Conservation (phyloP, 305 asterid species). For the Rubia balearica region DNA sequence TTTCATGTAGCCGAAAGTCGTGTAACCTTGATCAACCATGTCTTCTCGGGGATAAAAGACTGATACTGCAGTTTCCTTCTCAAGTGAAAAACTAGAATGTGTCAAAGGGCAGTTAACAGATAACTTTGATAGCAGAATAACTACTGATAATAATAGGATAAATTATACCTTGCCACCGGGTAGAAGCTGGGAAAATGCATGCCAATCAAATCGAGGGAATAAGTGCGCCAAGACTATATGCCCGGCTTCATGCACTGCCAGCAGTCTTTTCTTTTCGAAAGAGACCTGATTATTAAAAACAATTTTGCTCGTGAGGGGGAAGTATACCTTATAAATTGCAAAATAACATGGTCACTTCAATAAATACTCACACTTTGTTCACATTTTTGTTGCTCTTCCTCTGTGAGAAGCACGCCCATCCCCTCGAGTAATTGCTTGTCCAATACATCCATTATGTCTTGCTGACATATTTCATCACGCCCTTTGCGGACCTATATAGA, state of each 20-base stretch:
- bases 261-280: constrained; percentile 62
- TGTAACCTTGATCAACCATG: constrained; percentile 79
- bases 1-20: constrained; percentile 91
- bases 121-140: constrained; percentile 8
- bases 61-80: constrained; percentile 95
- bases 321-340: constrained; percentile 8
- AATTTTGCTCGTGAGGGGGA: constrained; percentile 6
- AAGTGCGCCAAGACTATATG: constrained; percentile 94
- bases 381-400: constrained; percentile 94
- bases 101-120: constrained; percentile 16
- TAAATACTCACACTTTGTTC: constrained; percentile 68
- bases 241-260: constrained; percentile 99
- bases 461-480: constrained; percentile 68
- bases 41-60: constrained; percentile 98
- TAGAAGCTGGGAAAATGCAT: constrained; percentile 97
- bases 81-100: constrained; percentile 24
- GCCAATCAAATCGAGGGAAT: constrained; percentile 97
- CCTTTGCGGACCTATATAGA: constrained; percentile 77
- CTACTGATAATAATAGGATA: background rate
- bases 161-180: constrained; percentile 90
- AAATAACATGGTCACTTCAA: constrained; percentile 7
- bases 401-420: constrained; percentile 98
- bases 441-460: constrained; percentile 86
- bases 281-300: constrained; percentile 46
- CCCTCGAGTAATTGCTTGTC: constrained; percentile 99